Evolutionary conservation across 768 basidiomycete species (phyloP), one percentile per base, ranked within the genome.

Genomic region (Trametes villosa): DNA sequence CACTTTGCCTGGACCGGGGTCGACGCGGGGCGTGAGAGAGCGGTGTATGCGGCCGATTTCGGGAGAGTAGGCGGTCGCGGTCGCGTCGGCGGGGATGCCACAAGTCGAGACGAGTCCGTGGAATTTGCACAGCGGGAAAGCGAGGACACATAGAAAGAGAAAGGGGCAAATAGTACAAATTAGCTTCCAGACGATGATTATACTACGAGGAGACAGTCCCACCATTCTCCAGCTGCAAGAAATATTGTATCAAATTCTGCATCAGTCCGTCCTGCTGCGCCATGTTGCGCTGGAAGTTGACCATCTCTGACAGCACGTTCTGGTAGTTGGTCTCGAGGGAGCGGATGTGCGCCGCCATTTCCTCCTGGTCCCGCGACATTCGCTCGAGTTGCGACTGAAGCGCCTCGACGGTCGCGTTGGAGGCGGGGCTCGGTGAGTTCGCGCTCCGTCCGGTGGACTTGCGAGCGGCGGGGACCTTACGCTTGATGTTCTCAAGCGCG

Each of bases 191-290:
- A 72, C 66, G 22, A 51, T 22, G 22, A 42, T 48, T 41, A 55
- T 55, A 51, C 63, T 64, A 63, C 53, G 63, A 72, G 53, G 69
- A 67, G 65, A 65, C 62, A 63, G 68, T 75, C 80, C 72, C 71
- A 81, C 81, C 81, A 63, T 78, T 79, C 75, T 92, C 91, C 63
- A 83, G 75, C 65, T 88, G 86, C 66, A 94, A 76, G 73, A 92
- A 89, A 76, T 91, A 92, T 59, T 88, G 86, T 66, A 95, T 87
- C 60, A 94, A 70, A 66, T 83, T 86, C 74, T 92, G 89, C 84
- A 92, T 88, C 55, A 94, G 72, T 41, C 84, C 85, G 66, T 96
- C 94, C 77, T 94, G 92, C 74, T 92, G 88, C 31, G 88, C 89
- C 84, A 88, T 84, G 65, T 84, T 85, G 60, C 83, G 76, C 74